Evolutionary conservation across 176 grass and related monocot genomes (phyloP).

Genomic region (Ensete glaucum): DNA sequence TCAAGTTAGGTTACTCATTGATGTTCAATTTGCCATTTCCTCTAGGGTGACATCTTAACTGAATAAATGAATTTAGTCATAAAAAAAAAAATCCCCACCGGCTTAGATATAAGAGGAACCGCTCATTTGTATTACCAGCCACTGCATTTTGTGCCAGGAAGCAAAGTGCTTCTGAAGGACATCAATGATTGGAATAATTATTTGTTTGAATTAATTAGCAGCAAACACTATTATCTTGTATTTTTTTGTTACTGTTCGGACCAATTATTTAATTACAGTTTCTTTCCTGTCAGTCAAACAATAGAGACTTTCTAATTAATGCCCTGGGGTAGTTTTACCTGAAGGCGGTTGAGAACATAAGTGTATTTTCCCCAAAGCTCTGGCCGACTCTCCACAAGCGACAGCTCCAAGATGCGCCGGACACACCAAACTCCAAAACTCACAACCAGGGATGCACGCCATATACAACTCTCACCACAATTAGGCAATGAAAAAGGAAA

Average conservation of each 20-base stretch:
- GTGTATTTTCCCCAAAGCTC: slow-evolving; percentile 99
- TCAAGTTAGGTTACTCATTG: not conserved
- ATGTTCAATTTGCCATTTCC: not conserved
- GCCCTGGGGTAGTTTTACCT: slow-evolving; percentile 30
- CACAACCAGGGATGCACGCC: slow-evolving; percentile 52
- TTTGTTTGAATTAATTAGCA: not conserved
- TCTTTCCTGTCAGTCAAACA: not conserved
- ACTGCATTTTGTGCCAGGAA: too few species aligned
- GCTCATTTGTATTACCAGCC: not conserved
- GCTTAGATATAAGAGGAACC: not conserved
- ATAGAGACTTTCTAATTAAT: not conserved
- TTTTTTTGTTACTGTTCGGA: not conserved
- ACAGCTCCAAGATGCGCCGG: slow-evolving; percentile 61
- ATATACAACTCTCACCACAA: slow-evolving; percentile 76
- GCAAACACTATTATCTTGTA: not conserved
- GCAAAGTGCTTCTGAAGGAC: too few species aligned
- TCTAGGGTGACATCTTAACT: not conserved
- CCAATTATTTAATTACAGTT: not conserved
- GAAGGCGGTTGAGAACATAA: slow-evolving; percentile 95
- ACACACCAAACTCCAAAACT: slow-evolving; percentile 98
- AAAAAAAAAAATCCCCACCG: too few species aligned
- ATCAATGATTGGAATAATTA: too few species aligned
- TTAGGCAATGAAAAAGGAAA: slow-evolving; percentile 34
- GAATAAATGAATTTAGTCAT: not conserved
- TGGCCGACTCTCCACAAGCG: slow-evolving; percentile 82